Base-by-base conservation (phyloP, 306 rosid species). In the Prunus salicina region DNA sequence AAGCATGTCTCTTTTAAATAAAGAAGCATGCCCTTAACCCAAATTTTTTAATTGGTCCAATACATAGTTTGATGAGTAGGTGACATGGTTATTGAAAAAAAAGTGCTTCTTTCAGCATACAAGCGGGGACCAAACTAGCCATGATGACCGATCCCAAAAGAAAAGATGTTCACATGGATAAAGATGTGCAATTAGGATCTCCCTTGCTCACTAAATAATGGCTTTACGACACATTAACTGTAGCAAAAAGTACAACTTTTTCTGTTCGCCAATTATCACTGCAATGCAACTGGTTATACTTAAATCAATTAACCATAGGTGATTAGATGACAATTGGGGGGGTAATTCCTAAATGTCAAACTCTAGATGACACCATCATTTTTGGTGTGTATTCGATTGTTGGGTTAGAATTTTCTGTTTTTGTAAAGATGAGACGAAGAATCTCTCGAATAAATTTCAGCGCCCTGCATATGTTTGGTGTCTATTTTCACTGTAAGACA, bases 81-180 rank as follows among this genome's bases (percentile, higher is more conserved):
- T 69, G 38, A 18, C 25, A 6, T 14, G 32, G 16, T 10, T 15
- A 41, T 12, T 52, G 14, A 12, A 66, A 64, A 16, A 41, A 72
- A 72, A 64, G 14, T 6, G 57, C 4, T 38, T 47, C 66, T 32
- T 75, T 8, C 16, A 28, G 41, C 47, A 74, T 66, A n/a, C 62
- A 55, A 4, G 71, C 15, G 81, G 76, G 79, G 79, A 71, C 79
- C 76, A 77, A 72, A 60, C 27, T 73, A 34, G 62, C 45, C 27
- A 56, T 73, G 81, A 71, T 76, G 52, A 16, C 46, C 43, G 73
- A 25, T 28, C 75, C 46, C 16, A 66, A 65, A 62, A 27, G 67
- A 73, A 69, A 61, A 69, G 41, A 65, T 38, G 60, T 32, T 49
- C 62, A 28, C 72, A 53, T 58, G 76, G 30, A 60, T 49, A 74